Conservation (phyloP, 805 yeast species). For the Zygotorulaspora florentina region DNA sequence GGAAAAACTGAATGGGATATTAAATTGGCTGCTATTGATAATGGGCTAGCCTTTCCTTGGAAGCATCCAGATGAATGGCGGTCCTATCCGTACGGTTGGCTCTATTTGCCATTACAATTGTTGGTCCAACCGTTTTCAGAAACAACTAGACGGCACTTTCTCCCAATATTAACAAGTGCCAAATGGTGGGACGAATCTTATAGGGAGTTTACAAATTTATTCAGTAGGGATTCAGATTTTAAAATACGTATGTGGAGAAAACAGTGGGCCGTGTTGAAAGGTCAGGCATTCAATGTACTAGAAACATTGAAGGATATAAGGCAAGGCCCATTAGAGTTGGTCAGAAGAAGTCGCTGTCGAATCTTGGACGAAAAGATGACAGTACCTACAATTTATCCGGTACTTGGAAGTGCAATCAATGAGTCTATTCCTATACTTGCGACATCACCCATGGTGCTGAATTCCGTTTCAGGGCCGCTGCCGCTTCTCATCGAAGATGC, state of each 20-base stretch:
- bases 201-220: constrained; percentile 43
- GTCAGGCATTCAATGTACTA: constrained; percentile 73
- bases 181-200: constrained; percentile 69
- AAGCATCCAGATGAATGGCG: constrained; percentile 81
- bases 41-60: constrained; percentile 75
- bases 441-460: constrained; percentile 20
- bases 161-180: constrained; percentile 55
- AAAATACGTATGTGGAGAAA: constrained; percentile 61
- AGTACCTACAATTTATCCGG: constrained; percentile 43
- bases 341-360: constrained; percentile 51
- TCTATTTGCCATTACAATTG: constrained; percentile 57
- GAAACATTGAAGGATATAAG: constrained; percentile 53
- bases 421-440: constrained; percentile 33
- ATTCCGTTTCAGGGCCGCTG: constrained; percentile 11
- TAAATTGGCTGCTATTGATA: constrained; percentile 67
- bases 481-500: background rate
- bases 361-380: constrained; percentile 61
- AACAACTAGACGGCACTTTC: constrained; percentile 50
- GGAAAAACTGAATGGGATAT: constrained; percentile 30
- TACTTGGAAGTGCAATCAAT: constrained; percentile 43
- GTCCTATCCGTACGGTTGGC: constrained; percentile 76
- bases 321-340: constrained; percentile 66
- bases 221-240: constrained; percentile 56
- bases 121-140: constrained; percentile 65
- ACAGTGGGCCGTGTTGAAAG: constrained; percentile 68